Percentiles rank a stretch among this genome's conserved stretches.
phyloP scores from a whole-genome alignment of 192 early-diverging fungal genomes.

The Backusella psychrophila region DNA sequence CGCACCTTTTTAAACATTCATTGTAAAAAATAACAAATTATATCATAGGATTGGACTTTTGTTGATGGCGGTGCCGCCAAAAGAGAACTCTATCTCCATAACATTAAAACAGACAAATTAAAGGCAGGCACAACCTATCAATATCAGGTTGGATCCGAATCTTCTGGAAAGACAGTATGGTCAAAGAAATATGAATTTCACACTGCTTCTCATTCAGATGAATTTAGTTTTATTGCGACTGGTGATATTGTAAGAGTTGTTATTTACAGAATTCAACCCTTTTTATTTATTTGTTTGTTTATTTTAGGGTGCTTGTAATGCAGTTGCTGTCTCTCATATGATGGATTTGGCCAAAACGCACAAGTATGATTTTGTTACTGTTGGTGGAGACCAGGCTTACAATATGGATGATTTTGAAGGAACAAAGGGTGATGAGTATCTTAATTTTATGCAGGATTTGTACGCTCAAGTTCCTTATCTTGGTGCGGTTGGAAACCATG shows the following conservation, averaged over 20 bases:
- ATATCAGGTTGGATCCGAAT: conserved; percentile 25
- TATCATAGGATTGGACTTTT: conserved; percentile 24
- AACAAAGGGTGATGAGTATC: conserved; percentile 33
- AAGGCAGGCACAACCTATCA: conserved; percentile 22
- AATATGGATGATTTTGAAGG: conserved; percentile 34
- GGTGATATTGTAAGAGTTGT: conserved; percentile 29
- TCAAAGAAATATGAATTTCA: conserved; percentile 27
- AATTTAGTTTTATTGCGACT: conserved; percentile 30
- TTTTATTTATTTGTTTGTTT: not conserved
- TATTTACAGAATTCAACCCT: not conserved
- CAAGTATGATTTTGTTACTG: conserved; percentile 32
- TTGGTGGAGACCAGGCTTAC: conserved; percentile 35
- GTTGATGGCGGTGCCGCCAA: conserved; percentile 25
- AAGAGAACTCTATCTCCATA: conserved; percentile 27
- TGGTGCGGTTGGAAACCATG: conserved; percentile 35
- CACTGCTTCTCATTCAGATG: conserved; percentile 10
- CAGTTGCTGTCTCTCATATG: conserved; percentile 21
- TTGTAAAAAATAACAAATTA: too few relatives aligned
- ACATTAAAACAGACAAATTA: conserved; percentile 17
- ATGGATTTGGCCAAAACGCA: conserved; percentile 20
- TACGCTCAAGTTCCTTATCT: conserved; percentile 29
- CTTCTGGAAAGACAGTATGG: not conserved
- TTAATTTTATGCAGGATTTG: conserved; percentile 29
- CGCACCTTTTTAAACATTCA: too few relatives aligned
- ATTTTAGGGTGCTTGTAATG: conserved; percentile 30